phyloP scores from a whole-genome alignment of 148 eudicot species.

The Selenicereus undatus region DNA sequence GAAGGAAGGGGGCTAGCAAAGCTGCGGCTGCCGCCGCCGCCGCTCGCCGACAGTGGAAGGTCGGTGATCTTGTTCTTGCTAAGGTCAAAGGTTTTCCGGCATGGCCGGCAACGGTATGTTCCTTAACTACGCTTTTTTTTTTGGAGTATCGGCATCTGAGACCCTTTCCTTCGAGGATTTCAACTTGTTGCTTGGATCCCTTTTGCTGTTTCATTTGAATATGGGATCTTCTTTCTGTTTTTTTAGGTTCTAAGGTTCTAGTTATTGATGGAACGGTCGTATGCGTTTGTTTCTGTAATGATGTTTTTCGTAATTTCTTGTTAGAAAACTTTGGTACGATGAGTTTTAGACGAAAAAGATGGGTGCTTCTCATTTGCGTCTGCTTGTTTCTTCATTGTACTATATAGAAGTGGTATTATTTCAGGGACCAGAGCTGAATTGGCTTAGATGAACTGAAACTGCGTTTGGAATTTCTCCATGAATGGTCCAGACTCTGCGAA shows the following conservation, averaged over 20 bases:
- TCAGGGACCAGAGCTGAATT: not conserved
- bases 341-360: not conserved
- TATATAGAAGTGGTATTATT: not conserved
- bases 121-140: not conserved
- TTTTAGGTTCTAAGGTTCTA: not conserved
- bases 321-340: not conserved
- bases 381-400: not conserved
- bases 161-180: not conserved
- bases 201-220: not conserved
- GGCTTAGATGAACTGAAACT: not conserved
- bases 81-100: constrained; percentile 98
- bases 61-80: constrained; percentile 96
- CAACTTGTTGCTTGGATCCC: not conserved
- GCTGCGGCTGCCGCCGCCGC: constrained; percentile 83
- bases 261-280: not conserved
- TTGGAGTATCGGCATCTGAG: not conserved
- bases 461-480: not conserved
- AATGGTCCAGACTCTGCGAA: not conserved
- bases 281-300: not conserved
- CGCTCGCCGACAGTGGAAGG: constrained; percentile 72
- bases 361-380: not conserved
- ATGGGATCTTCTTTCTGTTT: not conserved
- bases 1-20: constrained; percentile 64
- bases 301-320: not conserved
- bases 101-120: constrained; percentile 93